These are phyloP conservation scores for Skeletonema tropicum DNA, from an alignment of 108 stramenopile species.

Conservation along the genomic window DNA sequence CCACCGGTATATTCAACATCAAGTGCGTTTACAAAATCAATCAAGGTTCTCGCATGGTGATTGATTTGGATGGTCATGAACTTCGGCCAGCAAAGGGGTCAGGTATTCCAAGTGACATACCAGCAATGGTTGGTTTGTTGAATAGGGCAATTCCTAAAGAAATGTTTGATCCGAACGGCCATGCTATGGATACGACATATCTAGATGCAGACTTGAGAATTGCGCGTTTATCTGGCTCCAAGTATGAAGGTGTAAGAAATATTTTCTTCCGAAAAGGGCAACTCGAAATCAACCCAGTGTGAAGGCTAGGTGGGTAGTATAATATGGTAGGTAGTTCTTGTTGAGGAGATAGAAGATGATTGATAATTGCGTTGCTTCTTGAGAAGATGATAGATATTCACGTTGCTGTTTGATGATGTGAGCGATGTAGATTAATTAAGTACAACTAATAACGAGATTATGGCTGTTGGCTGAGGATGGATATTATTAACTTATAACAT, in stretches of 20 bases:
- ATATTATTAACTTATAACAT: not conserved
- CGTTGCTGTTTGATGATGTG: not conserved
- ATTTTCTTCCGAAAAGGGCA: constrained; percentile 63
- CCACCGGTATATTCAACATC: constrained; percentile 55
- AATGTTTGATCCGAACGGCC: constrained; percentile 67
- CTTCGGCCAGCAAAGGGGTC: constrained; percentile 52
- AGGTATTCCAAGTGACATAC: constrained; percentile 58
- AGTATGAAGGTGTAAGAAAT: constrained; percentile 69
- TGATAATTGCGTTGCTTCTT: not conserved
- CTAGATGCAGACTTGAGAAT: constrained; percentile 72
- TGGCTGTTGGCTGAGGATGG: too few species aligned
- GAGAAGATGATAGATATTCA: not conserved
- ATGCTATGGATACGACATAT: constrained; percentile 79
- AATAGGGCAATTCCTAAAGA: constrained; percentile 68
- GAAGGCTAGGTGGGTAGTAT: not conserved
- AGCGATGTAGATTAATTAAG: constrained; percentile 3
- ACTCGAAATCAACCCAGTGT: constrained; percentile 52
- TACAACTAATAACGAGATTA: not conserved
- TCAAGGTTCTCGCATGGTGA: constrained; percentile 67
- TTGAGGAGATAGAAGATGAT: too few species aligned
- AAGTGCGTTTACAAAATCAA: constrained; percentile 65
- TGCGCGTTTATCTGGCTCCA: constrained; percentile 63
- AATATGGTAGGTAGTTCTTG: too few species aligned
- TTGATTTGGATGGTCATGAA: constrained; percentile 53
- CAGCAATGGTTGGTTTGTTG: constrained; percentile 56